Evolutionary conservation across 2,329 filamentous ascomycete species (phyloP).

Genomic region (Fusarium transvaalense): DNA sequence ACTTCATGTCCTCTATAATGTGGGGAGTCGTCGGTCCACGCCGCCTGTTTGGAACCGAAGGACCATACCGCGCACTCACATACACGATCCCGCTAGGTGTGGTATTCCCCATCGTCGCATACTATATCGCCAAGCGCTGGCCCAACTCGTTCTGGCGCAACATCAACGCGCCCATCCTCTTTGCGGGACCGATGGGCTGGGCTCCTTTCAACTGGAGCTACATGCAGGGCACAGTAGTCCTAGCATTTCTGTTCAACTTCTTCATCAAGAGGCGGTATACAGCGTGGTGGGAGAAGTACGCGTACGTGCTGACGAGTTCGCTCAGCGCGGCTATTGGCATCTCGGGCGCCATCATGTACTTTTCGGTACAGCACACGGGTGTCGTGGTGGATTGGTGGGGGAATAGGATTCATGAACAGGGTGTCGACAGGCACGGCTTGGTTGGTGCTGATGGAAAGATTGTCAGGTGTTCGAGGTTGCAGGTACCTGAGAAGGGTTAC

Average conservation of each 20-base stretch:
- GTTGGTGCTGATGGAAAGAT: conserved; percentile 11
- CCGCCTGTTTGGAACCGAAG: conserved; percentile 65
- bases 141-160: conserved; percentile 40
- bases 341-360: conserved; percentile 47
- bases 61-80: conserved; percentile 34
- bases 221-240: conserved; percentile 42
- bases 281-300: conserved; percentile 49
- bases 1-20: conserved; percentile 73
- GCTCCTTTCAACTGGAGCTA: conserved; percentile 48
- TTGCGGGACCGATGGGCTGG: conserved; percentile 45
- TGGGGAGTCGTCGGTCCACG: conserved; percentile 76
- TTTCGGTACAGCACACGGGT: conserved; percentile 39
- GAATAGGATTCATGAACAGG: conserved; percentile 33
- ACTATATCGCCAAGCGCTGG: conserved; percentile 37
- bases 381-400: conserved; percentile 45
- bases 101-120: conserved; percentile 38
- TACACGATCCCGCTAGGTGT: conserved; percentile 40
- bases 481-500: conserved; percentile 34
- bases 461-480: conserved; percentile 40
- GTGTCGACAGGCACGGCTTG: conserved; percentile 44
- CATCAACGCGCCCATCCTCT: conserved; percentile 43
- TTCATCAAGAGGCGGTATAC: conserved; percentile 43
- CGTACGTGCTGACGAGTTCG: conserved; percentile 48
- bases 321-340: conserved; percentile 47
- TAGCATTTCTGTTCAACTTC: conserved; percentile 47